Evolutionary conservation across 2,329 filamentous ascomycete genomes (phyloP), one percentile per base, ranked within the genome.

Genomic region (Beauveria sp.): DNA sequence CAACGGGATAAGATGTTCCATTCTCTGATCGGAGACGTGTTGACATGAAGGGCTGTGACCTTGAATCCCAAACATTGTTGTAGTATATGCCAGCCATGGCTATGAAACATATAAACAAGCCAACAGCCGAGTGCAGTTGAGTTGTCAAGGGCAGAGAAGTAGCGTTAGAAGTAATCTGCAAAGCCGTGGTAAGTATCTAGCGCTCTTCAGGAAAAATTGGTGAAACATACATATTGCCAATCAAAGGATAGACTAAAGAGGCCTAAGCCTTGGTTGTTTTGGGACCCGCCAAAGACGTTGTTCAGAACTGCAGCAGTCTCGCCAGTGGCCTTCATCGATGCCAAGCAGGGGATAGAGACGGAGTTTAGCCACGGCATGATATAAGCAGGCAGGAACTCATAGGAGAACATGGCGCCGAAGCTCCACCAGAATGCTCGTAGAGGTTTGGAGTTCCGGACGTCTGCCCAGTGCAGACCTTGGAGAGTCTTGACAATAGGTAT

Each of bases 361-460:
- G 79, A 80, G 67, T 83, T 83, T 10, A 84, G 75, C 79, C 79
- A 83, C 0, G 81, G 79, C 58, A 76, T 81, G 46, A 84, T 80
- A 62, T 84, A 84, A 2, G 80, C 80, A 0, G 82, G 81, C 34
- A 84, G 76, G 64, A 80, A 77, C 65, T 84, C 81, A 63, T 80
- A 84, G 14, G 75, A 43, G 14, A 75, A 77, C 77, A 83, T 83
- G 66, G 72, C 74, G 0, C 64, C 67, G 55, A 81, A 81, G 43
- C 74, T 73, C 67, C 79, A 81, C 79, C 80, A 83, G 66, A 84
- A 84, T 59, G 72, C 76, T 6, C 79, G 72, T 0, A 84, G 71
- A 0, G 80, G 81, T 65, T 81, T 81, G 0, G 79, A 81, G 64
- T 76, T 72, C 67, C 79, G 80, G 34, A 82, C 20, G 0, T 77